These are phyloP conservation scores for Sporothrix pseudoabietina DNA, from an alignment of 2,329 filamentous ascomycete genomes.

Conservation along the genomic window DNA sequence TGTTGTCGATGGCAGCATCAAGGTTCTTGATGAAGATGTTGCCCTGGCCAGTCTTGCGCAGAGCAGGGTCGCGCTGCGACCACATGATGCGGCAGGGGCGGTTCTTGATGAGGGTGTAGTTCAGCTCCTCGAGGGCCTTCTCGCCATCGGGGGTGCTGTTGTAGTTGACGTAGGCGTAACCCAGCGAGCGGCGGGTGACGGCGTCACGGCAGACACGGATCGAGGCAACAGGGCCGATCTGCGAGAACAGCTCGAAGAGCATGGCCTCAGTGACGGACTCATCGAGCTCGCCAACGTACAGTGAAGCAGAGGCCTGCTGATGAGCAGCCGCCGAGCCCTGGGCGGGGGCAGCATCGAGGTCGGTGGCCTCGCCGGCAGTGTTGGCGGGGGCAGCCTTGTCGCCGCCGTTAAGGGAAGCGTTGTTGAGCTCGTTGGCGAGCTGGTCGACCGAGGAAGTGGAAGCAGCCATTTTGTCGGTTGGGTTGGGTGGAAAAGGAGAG, in stretches of 20 bases:
- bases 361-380: conserved; percentile 66
- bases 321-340: conserved; percentile 73
- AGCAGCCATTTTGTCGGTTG: conserved; percentile 60
- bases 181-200: conserved; percentile 95
- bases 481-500: conserved; percentile 33
- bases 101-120: conserved; percentile 99
- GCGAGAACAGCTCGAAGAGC: conserved; percentile 99
- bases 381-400: conserved; percentile 68
- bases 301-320: conserved; percentile 91
- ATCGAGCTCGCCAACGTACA: conserved; percentile 98
- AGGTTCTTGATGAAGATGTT: conserved; percentile 99
- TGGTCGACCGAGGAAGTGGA: conserved; percentile 68
- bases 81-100: conserved; percentile 99
- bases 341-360: conserved; percentile 67
- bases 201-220: conserved; percentile 99
- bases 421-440: conserved; percentile 77
- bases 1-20: conserved; percentile 98
- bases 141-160: conserved; percentile 96
- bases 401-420: conserved; percentile 67
- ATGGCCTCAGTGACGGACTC: conserved; percentile 98
- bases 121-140: conserved; percentile 97
- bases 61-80: conserved; percentile 98
- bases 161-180: conserved; percentile 99
- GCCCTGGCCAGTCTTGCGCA: conserved; percentile 98
- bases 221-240: conserved; percentile 97